Conservation (phyloP, 176 grass and related monocot genomes). For the Paspalum vaginatum region DNA sequence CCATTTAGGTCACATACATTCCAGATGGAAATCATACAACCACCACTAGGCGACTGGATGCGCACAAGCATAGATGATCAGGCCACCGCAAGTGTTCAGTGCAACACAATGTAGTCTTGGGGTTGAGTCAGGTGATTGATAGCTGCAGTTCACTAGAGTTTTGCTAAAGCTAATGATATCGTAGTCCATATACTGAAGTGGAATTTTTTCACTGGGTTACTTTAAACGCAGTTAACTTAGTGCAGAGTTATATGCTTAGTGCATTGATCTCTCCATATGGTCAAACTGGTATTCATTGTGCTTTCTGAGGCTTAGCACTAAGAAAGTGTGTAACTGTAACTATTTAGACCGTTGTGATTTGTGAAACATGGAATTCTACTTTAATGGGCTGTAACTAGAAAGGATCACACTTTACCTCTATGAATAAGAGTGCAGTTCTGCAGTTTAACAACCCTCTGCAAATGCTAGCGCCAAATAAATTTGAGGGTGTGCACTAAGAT, state of each 20-base stretch:
- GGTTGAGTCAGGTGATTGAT: not conserved
- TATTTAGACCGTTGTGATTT: not conserved
- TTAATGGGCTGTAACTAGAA: not conserved
- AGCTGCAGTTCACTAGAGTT: not conserved
- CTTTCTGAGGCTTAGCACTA: constrained; percentile 4
- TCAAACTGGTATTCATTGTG: not conserved
- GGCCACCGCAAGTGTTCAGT: constrained; percentile 16
- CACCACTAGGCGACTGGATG: too few species aligned
- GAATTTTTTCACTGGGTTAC: not conserved
- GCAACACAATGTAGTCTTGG: not conserved
- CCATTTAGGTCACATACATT: too few species aligned
- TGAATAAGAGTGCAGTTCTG: not conserved
- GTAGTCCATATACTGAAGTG: not conserved
- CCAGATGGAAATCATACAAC: too few species aligned
- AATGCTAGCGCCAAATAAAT: constrained; percentile 4
- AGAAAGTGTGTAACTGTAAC: not conserved
- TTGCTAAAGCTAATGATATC: not conserved
- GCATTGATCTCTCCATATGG: not conserved
- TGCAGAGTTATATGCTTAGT: not conserved
- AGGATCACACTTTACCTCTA: not conserved
- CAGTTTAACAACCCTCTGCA: not conserved
- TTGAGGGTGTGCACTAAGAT: not conserved
- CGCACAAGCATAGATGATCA: too few species aligned
- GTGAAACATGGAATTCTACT: not conserved
- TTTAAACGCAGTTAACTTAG: not conserved